Evolutionary conservation across 148 eudicot species (phyloP), one percentile per base, ranked within the genome.

Genomic region (Pouteria glomerata): DNA sequence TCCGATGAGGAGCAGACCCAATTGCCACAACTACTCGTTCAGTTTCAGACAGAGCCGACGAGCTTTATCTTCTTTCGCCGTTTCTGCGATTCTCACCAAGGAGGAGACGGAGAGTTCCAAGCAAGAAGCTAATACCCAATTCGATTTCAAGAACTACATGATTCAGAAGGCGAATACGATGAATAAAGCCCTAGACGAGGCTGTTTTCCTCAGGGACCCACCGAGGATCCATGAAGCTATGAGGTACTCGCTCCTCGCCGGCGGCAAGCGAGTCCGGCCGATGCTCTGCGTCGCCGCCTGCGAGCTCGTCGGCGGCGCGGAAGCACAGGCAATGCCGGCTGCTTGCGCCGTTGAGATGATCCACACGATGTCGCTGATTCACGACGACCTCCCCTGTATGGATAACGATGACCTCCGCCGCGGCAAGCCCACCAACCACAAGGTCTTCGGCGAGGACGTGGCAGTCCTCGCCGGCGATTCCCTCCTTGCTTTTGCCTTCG

Each of bases 331-430:
- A 41, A 72, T 82, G 66, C 80, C 85, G 29, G 78, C 85, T 23
- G 85, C 85, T 13, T 82, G 82, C 30, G 85, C 85, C 26, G 77
- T 82, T 29, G 85, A 82, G 75, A 82, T 82, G 82, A 82, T 82
- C 26, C 82, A 82, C 68, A 82, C 85, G 8, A 78, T 79, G 85
- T 78, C 82, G 12, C 31, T 82, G 39, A 82, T 82, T 6, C 82
- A 82, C 45, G 85, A 79, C n/a, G 85, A 79, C 13, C 39, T 79
- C 24, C 85, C 85, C 11, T 82, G 85, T 63, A 82, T 82, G 85
- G 85, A 82, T 66, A 79, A 82, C 59, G 85, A 79, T 52, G 85
- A 79, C 39, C 79, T 82, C 61, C 77, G 82, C 45, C 77, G 82
- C 0, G 85, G 85, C 2, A 79, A 82, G 62, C 82, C 80, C 37